Base-by-base conservation (phyloP, 2,329 filamentous ascomycete species). In the Aureobasidium lini region DNA sequence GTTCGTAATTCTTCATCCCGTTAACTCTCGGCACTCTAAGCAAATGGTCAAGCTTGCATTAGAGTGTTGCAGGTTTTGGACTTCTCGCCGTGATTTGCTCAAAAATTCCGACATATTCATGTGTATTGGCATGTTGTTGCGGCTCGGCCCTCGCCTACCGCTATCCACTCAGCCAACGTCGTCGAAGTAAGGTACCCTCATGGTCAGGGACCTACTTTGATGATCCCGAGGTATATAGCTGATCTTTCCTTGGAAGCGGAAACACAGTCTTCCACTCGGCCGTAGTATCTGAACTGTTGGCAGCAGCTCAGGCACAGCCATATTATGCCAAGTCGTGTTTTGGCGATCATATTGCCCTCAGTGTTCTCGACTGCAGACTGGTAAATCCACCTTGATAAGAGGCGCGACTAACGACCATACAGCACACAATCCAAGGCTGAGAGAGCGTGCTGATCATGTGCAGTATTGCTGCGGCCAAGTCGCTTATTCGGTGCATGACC, bases 141-240 rank as follows among this genome's bases (percentile, higher is more conserved):
- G 42, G 53, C 15, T 47, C 42, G 42, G 42, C 32, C 53, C 42
- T 57, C 53, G 53, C 40, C 18, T 46, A 57, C 40, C 52, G 28
- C 29, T 2, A 47, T 43, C 1, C 8, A 13, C 0, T 23, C 40
- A 29, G 42, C 23, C 53, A 39, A 6, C 8, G 23, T 39, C 8
- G 34, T 15, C 43, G 23, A 40, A 15, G 31, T 39, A n/a, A 16
- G 18, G 13, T 29, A 47, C 16, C 53, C 42, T 28, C 32, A 46
- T 32, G 10, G 42, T 32, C 18, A 31, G 36, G 4, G 5, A 6
- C n/a, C 15, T 13, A 29, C 28, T 36, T 4, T 46, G 53, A n/a
- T 23, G n/a, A 36, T 56, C 39, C 29, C 29, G 29, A 56, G 52
- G 15, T 29, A 44, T 44, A 36, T 9, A 36, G 40, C 16, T 15